Evolutionary conservation across 1,284 basidiomycete species (phyloP), one percentile per base, ranked within the genome.

Genomic region (Ganoderma resinaceum): DNA sequence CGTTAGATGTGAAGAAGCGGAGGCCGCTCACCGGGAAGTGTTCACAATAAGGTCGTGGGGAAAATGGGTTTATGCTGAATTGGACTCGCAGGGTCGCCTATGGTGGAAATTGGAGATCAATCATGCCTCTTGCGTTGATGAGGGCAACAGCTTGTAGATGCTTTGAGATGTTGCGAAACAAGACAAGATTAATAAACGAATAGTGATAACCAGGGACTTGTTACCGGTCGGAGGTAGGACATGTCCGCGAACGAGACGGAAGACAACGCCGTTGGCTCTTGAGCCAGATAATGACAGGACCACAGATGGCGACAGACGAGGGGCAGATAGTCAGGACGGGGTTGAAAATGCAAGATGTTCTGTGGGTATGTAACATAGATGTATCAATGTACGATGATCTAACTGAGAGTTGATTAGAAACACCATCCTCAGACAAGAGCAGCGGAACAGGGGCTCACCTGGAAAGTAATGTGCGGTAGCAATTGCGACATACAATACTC

Each of bases 401-500:
- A 31, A 61, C 18, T 26, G 40, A 40, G 14, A 37, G 35, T n/a
- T 31, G 33, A 29, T 61, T 11, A 61, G 59, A 23, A 37, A 29
- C 23, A 4, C 12, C 26, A 16, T 14, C 37, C 31, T 2, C 11
- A 7, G 31, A 5, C 59, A 29, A 29, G 16, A 12, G 2, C n/a
- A 29, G 12, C 23, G 37, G 23, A 26, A 61, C 26, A 8, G 11
- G 33, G 23, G 33, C 61, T 52, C 20, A 53, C 61, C 61, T 62
- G 37, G 33, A 29, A 1, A 37, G 31, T n/a, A 11, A 53, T 46
- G 14, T 18, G 31, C n/a, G 33, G 42, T 26, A 35, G 29, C 38
- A 26, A 18, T 53, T 33, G 61, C 33, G 26, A 62, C 53, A 53
- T 62, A 62, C 61, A 62, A 49, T 62, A 53, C 33, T 35, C n/a